Evolutionary conservation across 1,284 basidiomycete species (phyloP).

Genomic region (Leccinum griseonigrum): DNA sequence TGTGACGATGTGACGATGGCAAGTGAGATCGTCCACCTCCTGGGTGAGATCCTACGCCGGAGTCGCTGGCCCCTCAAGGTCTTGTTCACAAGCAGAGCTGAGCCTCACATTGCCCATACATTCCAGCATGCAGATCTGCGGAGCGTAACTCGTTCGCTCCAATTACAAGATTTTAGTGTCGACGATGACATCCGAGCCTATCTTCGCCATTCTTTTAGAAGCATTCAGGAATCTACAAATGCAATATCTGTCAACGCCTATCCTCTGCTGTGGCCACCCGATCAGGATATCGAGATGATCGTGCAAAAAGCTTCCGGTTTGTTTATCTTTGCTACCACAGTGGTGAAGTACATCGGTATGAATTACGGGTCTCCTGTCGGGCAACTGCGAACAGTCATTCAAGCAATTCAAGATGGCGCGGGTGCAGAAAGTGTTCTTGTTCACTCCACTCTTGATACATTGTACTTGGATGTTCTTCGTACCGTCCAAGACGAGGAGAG

Average conservation of each 20-base stretch:
- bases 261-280: slow-evolving; percentile 19
- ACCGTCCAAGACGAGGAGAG: slow-evolving; percentile 12
- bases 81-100: slow-evolving; percentile 20
- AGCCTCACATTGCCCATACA: slow-evolving; percentile 14
- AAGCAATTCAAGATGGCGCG: slow-evolving; percentile 2
- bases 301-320: slow-evolving; percentile 24
- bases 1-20: slow-evolving; percentile 19
- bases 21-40: slow-evolving; percentile 16
- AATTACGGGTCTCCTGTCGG: slow-evolving; percentile 9
- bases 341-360: slow-evolving; percentile 25
- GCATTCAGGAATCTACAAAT: slow-evolving; percentile 2
- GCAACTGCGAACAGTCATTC: slow-evolving; percentile 14
- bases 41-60: slow-evolving; percentile 6
- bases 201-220: slow-evolving; percentile 18
- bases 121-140: slow-evolving; percentile 16
- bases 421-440: slow-evolving; percentile 9
- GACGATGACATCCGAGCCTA: slow-evolving; percentile 22
- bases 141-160: slow-evolving; percentile 4
- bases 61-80: slow-evolving; percentile 16
- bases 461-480: slow-evolving; percentile 19
- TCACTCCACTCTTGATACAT: slow-evolving; percentile 16
- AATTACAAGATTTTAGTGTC: slow-evolving; percentile 16
- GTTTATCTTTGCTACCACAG: slow-evolving; percentile 31
- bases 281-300: slow-evolving; percentile 17
- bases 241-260: not conserved